Evolutionary conservation across 2,329 filamentous ascomycete species (phyloP).

Genomic region (Botrytis pseudocinerea): DNA sequence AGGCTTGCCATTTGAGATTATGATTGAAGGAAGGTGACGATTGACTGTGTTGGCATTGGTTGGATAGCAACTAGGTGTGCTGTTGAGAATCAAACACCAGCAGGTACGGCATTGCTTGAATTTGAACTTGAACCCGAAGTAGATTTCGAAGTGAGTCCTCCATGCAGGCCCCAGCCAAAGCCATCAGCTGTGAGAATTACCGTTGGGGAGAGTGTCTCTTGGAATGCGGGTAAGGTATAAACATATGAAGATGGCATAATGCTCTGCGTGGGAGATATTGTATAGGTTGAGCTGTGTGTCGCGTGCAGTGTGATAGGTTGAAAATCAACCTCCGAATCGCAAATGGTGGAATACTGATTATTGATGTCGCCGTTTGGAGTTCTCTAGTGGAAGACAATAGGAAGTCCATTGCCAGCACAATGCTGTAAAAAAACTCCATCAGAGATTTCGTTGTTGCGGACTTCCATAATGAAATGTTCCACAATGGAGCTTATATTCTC

Average conservation of each 20-base stretch:
- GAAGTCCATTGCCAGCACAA: background rate
- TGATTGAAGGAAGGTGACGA: background rate
- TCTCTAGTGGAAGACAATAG: background rate
- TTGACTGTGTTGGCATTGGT: background rate
- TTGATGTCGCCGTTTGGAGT: background rate
- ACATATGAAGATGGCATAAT: background rate
- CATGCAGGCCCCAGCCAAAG: too few species aligned
- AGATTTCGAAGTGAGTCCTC: too few species aligned
- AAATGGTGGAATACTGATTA: background rate
- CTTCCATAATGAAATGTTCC: background rate
- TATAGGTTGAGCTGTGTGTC: background rate
- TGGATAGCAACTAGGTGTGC: background rate
- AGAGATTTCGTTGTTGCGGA: background rate
- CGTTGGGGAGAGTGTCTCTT: background rate
- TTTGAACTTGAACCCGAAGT: too few species aligned
- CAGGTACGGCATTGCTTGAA: too few species aligned
- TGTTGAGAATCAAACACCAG: background rate
- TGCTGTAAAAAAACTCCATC: background rate
- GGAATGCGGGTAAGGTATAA: background rate
- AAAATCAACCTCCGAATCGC: background rate
- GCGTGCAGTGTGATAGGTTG: background rate
- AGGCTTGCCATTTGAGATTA: background rate
- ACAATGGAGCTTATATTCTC: background rate
- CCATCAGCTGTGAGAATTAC: background rate
- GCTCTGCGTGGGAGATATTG: background rate